Evolutionary conservation across 257 asterid species (phyloP), one percentile per base, ranked within the genome.

Genomic region (Buddleja alternifolia): DNA sequence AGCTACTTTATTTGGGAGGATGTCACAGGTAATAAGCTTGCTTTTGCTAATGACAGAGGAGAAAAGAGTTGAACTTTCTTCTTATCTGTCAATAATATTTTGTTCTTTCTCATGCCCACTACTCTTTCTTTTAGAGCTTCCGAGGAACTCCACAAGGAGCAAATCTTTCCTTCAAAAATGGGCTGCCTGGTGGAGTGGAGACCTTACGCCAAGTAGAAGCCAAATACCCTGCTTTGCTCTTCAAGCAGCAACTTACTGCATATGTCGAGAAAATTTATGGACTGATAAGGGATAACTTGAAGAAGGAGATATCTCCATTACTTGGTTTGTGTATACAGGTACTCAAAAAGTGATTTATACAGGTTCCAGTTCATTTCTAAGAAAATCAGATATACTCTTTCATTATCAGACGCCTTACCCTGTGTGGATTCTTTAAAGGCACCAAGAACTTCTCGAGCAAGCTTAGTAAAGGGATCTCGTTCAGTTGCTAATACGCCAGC

Each of bases 261-360:
- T 94, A 89, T 81, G 98, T 94, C 8, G 99, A 94, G 74, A 94
- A 94, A 85, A 88, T 94, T 52, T 94, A 94, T 63, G 99, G 99
- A 73, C 82, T 94, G 97, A 91, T 94, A 74, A 77, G 98, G n/a
- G 99, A 94, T 75, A 94, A 94, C 76, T 70, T 94, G 73, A 94
- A 94, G 87, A 94, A 91, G 90, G 97, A 94, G 80, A 94, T 94
- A 76, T 94, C 99, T 70, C 99, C 99, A 17, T 78, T 91, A 88
- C 99, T 94, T 83, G 98, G 99, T 62, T 80, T 94, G 74, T 94
- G 99, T 50, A 94, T 94, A 69, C 99, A 94, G 97, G 99, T 91
- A 77, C 34, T 72, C 34, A 5, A 11, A 61, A 50, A 76, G 56
- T 46, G 24, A 36, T 68, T 52, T 56, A 23, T n/a, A 47, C 53